Percentiles rank a stretch among this genome's conserved stretches.
Evolutionary conservation across 1,284 basidiomycete genomes (phyloP).

Genomic region (Ustilago cynodontis): DNA sequence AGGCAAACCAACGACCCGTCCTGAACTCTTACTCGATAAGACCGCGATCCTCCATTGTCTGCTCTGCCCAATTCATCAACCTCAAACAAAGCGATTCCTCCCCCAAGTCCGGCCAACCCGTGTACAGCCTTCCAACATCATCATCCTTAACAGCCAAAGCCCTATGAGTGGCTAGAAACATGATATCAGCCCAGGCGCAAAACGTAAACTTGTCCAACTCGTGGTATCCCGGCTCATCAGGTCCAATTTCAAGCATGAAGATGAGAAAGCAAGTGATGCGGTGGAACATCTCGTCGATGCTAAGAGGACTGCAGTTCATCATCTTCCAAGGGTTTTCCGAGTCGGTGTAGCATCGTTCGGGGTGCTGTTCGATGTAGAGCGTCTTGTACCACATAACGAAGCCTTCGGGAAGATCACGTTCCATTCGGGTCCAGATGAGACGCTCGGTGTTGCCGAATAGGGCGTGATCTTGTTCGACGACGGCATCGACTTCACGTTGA

Average conservation of each 20-base stretch:
- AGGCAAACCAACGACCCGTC: background rate
- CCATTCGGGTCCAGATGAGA: background rate
- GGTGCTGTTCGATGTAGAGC: background rate
- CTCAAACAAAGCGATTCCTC: background rate
- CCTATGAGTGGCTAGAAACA: background rate
- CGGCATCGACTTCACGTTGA: background rate
- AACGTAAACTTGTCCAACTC: background rate
- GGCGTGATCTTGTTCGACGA: background rate
- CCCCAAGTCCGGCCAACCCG: background rate
- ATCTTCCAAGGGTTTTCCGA: conserved; percentile 4
- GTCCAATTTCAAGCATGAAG: background rate
- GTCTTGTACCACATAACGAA: background rate
- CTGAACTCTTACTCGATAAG: background rate
- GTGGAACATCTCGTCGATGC: conserved; percentile 15
- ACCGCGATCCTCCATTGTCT: background rate
- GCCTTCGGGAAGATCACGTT: background rate
- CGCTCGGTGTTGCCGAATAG: background rate
- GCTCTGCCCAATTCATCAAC: background rate
- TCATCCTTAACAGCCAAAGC: background rate
- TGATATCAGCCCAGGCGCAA: background rate
- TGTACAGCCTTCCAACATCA: background rate
- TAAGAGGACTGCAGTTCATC: background rate
- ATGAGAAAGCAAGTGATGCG: conserved; percentile 16
- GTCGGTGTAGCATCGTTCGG: background rate
- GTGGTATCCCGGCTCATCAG: background rate